Conservation (phyloP, 2,329 filamentous ascomycete genomes). For the Monosporascus ibericus region DNA sequence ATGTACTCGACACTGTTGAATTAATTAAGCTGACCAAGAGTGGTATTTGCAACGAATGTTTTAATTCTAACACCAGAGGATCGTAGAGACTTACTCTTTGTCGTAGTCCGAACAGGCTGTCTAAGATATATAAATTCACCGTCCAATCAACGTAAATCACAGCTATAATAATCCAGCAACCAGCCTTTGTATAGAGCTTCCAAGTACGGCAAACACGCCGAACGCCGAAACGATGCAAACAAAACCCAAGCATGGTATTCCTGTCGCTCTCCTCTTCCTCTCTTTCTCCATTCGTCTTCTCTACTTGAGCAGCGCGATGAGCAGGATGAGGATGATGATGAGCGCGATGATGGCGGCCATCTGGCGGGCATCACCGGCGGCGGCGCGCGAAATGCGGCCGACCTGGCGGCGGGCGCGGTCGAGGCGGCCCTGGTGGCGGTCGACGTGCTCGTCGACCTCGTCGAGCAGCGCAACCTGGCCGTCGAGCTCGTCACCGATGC, state of each 20-base stretch:
- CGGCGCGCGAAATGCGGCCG: conserved; percentile 58
- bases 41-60: too few species aligned
- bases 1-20: too few species aligned
- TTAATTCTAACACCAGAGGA: too few species aligned
- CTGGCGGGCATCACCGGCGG: conserved; percentile 80
- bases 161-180: too few species aligned
- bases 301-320: conserved; percentile 77
- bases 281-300: neutral
- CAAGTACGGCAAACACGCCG: neutral
- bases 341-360: conserved; percentile 75
- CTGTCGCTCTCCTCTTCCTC: neutral
- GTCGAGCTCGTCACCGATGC: conserved; percentile 94
- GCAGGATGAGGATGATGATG: conserved; percentile 73
- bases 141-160: too few species aligned
- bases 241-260: neutral
- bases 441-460: conserved; percentile 77
- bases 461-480: conserved; percentile 84
- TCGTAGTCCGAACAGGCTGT: too few species aligned
- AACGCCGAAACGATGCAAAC: neutral
- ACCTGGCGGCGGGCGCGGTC: conserved; percentile 69
- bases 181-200: too few species aligned
- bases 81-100: too few species aligned
- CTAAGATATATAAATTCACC: too few species aligned
- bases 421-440: conserved; percentile 71
- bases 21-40: too few species aligned